These are phyloP conservation scores for Didymella pinodella DNA, from an alignment of 2,329 filamentous ascomycete species.

Conservation along the genomic window DNA sequence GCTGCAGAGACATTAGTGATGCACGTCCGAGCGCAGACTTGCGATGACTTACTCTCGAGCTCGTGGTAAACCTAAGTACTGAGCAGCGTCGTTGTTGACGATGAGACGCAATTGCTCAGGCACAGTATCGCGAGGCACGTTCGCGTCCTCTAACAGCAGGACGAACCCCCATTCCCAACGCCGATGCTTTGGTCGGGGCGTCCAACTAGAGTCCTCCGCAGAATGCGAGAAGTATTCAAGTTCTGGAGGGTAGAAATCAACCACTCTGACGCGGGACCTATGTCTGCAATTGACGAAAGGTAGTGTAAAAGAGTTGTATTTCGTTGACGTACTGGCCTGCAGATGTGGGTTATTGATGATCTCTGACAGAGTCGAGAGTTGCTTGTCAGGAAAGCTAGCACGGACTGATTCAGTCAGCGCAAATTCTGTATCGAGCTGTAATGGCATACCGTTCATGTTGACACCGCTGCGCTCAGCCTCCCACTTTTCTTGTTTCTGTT, in stretches of 20 bases:
- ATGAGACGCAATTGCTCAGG: slow-evolving; percentile 67
- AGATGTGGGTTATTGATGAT: slow-evolving; percentile 60
- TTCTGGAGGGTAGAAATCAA: slow-evolving; percentile 77
- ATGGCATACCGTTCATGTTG: slow-evolving; percentile 54
- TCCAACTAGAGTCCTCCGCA: slow-evolving; percentile 49
- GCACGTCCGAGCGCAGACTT: not conserved
- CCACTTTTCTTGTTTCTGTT: slow-evolving; percentile 28
- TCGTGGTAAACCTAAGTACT: slow-evolving; percentile 63
- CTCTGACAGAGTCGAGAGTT: slow-evolving; percentile 47
- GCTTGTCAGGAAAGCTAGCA: slow-evolving; percentile 41
- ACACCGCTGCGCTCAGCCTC: slow-evolving; percentile 25
- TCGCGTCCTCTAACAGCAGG: slow-evolving; percentile 77
- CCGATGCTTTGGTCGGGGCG: slow-evolving; percentile 53
- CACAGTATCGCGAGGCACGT: slow-evolving; percentile 37
- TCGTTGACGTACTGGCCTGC: slow-evolving; percentile 34
- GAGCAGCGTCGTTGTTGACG: slow-evolving; percentile 68
- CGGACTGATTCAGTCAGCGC: slow-evolving; percentile 6
- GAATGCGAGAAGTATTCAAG: slow-evolving; percentile 74
- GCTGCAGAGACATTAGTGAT: slow-evolving; percentile 49
- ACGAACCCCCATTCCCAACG: slow-evolving; percentile 86
- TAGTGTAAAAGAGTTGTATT: slow-evolving; percentile 57
- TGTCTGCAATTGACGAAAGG: slow-evolving; percentile 81
- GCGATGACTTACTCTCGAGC: slow-evolving; percentile 59
- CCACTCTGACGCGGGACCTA: slow-evolving; percentile 73
- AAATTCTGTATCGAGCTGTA: too few species aligned